Conservation (phyloP, 106 monocot genomes). For the Triglochin maritima region DNA sequence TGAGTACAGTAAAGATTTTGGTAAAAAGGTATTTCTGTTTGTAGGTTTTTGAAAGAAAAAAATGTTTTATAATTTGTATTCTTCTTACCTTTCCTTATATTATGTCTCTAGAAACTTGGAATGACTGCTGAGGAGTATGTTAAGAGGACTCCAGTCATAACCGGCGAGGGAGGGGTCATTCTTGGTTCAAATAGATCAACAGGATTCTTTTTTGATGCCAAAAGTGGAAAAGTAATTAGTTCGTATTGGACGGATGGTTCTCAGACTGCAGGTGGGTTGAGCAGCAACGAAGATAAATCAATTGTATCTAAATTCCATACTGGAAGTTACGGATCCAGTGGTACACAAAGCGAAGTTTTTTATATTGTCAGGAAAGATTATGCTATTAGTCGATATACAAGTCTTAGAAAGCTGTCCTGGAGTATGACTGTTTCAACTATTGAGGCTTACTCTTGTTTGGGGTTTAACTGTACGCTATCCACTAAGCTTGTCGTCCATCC, state of each 20-base stretch:
- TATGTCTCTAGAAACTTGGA: slow-evolving; percentile 33
- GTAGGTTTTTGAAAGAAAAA: background rate
- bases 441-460: slow-evolving; percentile 30
- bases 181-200: slow-evolving; percentile 69
- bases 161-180: slow-evolving; percentile 24
- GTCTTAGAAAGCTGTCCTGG: slow-evolving; percentile 43
- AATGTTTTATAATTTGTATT: background rate
- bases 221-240: slow-evolving; percentile 50
- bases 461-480: slow-evolving; percentile 6
- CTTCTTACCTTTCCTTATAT: slow-evolving; percentile 3
- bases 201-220: slow-evolving; percentile 39
- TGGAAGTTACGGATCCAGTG: background rate
- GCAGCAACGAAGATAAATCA: slow-evolving; percentile 29
- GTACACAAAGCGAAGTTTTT: slow-evolving; percentile 13
- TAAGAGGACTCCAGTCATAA: slow-evolving; percentile 35
- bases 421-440: slow-evolving; percentile 37
- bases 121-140: slow-evolving; percentile 63
- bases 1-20: slow-evolving; percentile 18
- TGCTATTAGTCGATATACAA: slow-evolving; percentile 31
- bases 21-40: slow-evolving; percentile 11
- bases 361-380: slow-evolving; percentile 61
- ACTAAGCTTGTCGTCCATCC: slow-evolving; percentile 2
- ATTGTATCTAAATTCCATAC: slow-evolving; percentile 21
- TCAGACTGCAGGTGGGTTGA: slow-evolving; percentile 13
- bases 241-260: slow-evolving; percentile 21